Percentiles rank a stretch among this genome's conserved stretches.
These are phyloP conservation scores for Fusarium luffae DNA, from an alignment of 2,329 filamentous ascomycete genomes.

Conservation along the genomic window DNA sequence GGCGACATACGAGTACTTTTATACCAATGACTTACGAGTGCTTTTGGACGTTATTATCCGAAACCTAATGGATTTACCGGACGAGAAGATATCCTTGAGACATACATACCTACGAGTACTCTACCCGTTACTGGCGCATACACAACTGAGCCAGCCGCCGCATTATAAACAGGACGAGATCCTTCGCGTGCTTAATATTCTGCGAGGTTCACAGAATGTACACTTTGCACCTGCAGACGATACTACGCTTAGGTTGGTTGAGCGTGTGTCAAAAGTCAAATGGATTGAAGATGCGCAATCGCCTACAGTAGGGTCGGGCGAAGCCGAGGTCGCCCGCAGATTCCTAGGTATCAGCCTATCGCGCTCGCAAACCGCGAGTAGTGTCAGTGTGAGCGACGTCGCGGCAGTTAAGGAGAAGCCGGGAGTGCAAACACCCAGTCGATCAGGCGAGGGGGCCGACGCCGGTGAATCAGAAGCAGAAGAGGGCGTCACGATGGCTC, in stretches of 20 bases:
- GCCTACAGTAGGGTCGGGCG: constrained; percentile 47
- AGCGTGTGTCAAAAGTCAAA: constrained; percentile 77
- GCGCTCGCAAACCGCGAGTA: constrained; percentile 73
- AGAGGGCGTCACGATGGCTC: constrained; percentile 37
- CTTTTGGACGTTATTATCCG: constrained; percentile 95
- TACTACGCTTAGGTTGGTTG: constrained; percentile 80
- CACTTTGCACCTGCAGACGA: constrained; percentile 86
- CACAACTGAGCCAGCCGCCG: constrained; percentile 85
- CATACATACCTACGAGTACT: constrained; percentile 96
- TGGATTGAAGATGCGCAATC: constrained; percentile 66
- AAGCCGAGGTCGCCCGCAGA: constrained; percentile 65
- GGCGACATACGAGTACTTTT: constrained; percentile 96
- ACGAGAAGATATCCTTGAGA: constrained; percentile 79
- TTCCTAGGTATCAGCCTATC: constrained; percentile 78
- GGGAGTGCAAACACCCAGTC: constrained; percentile 82
- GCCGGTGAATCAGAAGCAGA: constrained; percentile 35
- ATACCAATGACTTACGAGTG: constrained; percentile 95
- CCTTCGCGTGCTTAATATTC: constrained; percentile 76
- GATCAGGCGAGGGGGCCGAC: constrained; percentile 52
- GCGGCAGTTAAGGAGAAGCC: constrained; percentile 85
- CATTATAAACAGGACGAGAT: constrained; percentile 94
- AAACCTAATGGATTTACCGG: constrained; percentile 93
- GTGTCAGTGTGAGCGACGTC: constrained; percentile 80
- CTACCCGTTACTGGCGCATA: constrained; percentile 89
- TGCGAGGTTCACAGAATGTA: constrained; percentile 71